Conservation (phyloP, 2,329 filamentous ascomycete genomes). For the Stachybotrys echinatus region DNA sequence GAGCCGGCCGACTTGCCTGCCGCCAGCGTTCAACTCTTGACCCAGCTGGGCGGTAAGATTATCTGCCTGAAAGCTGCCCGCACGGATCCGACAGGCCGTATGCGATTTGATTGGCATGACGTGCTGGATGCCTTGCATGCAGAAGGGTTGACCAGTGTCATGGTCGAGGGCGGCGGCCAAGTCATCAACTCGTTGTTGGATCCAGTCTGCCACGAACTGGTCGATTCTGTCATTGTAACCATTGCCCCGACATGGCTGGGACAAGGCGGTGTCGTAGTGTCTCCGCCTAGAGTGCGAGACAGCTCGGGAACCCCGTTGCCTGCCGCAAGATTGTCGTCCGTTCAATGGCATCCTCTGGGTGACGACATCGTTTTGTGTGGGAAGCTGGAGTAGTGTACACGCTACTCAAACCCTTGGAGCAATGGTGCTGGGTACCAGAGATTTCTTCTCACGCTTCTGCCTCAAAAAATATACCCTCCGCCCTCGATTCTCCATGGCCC, state of each 20-base stretch:
- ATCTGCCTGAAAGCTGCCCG: conserved; percentile 30
- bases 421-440: too few species aligned
- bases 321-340: conserved; percentile 59
- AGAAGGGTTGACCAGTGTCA: conserved; percentile 68
- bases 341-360: conserved; percentile 72
- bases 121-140: conserved; percentile 54
- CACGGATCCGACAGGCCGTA: conserved; percentile 26
- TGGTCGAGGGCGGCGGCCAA: conserved; percentile 83
- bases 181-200: conserved; percentile 80
- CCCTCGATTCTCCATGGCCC: conserved; percentile 26
- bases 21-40: conserved; percentile 35
- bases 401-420: conserved; percentile 4
- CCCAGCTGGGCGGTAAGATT: conserved; percentile 47
- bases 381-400: conserved; percentile 30
- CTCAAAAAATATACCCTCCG: too few species aligned
- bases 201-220: conserved; percentile 51
- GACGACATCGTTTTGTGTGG: conserved; percentile 82
- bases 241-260: conserved; percentile 91
- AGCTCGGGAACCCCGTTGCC: conserved; percentile 47
- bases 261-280: conserved; percentile 72
- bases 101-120: conserved; percentile 56
- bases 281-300: conserved; percentile 54
- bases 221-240: conserved; percentile 79
- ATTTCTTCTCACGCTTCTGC: too few species aligned
- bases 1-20: conserved; percentile 36